Conservation (phyloP, 805 yeast species). For the Yarrowia sp. region DNA sequence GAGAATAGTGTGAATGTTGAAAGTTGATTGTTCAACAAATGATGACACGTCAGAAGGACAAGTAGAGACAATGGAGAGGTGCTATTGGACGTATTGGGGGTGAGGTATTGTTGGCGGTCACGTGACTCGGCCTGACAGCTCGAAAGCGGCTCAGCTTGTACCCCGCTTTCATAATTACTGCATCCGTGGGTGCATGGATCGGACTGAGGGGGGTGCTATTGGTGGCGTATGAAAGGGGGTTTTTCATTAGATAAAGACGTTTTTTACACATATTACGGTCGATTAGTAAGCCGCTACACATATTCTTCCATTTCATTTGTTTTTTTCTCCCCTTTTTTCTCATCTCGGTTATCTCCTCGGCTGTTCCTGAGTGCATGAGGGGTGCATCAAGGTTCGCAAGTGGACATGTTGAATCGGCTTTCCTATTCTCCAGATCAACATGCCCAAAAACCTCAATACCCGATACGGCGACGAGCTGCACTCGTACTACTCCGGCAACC, state of each 20-base stretch:
- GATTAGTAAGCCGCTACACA: too few relatives aligned
- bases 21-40: neutral
- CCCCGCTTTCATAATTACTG: too few relatives aligned
- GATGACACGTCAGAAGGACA: neutral
- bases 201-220: too few relatives aligned
- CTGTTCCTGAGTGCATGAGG: conserved; percentile 9
- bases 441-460: conserved; percentile 25
- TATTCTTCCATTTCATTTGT: neutral
- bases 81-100: too few relatives aligned
- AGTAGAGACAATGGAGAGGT: too few relatives aligned
- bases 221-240: too few relatives aligned
- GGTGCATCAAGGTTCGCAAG: conserved; percentile 22
- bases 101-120: too few relatives aligned
- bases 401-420: neutral
- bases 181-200: too few relatives aligned
- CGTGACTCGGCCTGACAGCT: too few relatives aligned
- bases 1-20: neutral
- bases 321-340: neutral
- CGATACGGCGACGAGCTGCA: conserved; percentile 47
- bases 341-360: neutral
- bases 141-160: too few relatives aligned
- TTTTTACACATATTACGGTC: too few relatives aligned
- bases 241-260: too few relatives aligned
- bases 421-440: neutral
- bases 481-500: conserved; percentile 58